Evolutionary conservation across 306 rosid genomes (phyloP).

Genomic region (Vigna radiata): DNA sequence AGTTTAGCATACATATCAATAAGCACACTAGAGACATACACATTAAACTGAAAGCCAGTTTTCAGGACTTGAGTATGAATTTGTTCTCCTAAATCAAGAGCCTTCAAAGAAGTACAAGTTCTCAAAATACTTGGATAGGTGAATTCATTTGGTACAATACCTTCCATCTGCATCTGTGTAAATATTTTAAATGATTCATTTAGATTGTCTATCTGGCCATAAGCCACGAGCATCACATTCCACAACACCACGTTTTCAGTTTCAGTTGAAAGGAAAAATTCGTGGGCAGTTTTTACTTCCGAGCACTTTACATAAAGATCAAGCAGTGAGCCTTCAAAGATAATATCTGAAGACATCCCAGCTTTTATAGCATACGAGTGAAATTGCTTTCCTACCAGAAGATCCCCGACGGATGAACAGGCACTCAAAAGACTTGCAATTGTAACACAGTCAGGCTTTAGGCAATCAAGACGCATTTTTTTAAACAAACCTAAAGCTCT

Average conservation of each 20-base stretch:
- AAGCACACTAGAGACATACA: slow-evolving; percentile 82
- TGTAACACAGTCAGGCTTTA: slow-evolving; percentile 81
- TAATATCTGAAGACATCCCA: slow-evolving; percentile 79
- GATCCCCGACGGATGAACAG: slow-evolving; percentile 70
- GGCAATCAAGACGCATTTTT: slow-evolving; percentile 67
- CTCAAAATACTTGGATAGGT: slow-evolving; percentile 87
- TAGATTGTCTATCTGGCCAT: slow-evolving; percentile 71
- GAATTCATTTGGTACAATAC: slow-evolving; percentile 82
- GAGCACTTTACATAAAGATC: slow-evolving; percentile 93
- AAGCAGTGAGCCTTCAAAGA: slow-evolving; percentile 87
- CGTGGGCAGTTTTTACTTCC: slow-evolving; percentile 66
- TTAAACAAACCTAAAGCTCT: slow-evolving; percentile 68
- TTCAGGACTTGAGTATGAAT: slow-evolving; percentile 78
- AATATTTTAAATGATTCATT: slow-evolving; percentile 68
- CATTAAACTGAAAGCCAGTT: slow-evolving; percentile 84
- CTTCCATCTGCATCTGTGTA: slow-evolving; percentile 77
- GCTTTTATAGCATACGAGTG: slow-evolving; percentile 80
- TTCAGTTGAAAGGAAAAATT: slow-evolving; percentile 74
- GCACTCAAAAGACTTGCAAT: slow-evolving; percentile 86
- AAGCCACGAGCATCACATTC: slow-evolving; percentile 91
- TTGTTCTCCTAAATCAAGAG: slow-evolving; percentile 78
- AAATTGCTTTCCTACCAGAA: slow-evolving; percentile 69
- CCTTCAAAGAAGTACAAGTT: slow-evolving; percentile 80
- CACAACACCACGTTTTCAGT: slow-evolving; percentile 82
- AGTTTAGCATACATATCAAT: slow-evolving; percentile 90